Evolutionary conservation across 2,329 filamentous ascomycete genomes (phyloP), one percentile per base, ranked within the genome.

Genomic region (Alternaria brassicicola): DNA sequence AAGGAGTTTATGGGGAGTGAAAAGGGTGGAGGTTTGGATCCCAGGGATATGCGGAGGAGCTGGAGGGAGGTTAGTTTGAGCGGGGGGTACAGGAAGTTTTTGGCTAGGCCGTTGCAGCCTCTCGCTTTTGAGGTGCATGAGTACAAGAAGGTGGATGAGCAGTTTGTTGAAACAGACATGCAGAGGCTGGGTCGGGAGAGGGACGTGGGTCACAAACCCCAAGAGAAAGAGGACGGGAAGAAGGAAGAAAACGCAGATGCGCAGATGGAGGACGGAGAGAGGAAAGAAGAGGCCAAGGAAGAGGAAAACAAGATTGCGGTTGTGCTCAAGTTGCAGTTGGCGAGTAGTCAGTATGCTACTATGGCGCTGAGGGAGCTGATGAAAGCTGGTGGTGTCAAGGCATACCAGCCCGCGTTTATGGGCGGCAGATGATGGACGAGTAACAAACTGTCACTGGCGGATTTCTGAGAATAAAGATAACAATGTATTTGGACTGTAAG

Each of bases 61-160:
- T 92, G 93, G 79, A 90, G 89, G 72, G 95, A 98, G 69, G 89
- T 95, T 72, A 96, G 91, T 75, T 83, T 99, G 1, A 91, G 90
- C 47, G 96, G 95, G 2, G 87, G 89, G 25, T 99, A 99, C 78
- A 87, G 95, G 62, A 95, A 94, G 77, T 74, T 97, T 26, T 85
- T 98, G 66, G 88, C 91, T 31, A 84, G 85, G 21, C 91, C 93
- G 70, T 84, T 86, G 2, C 78, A 82, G 7, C 79, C 83, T 26
- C 85, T 91, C 7, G 85, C 83, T 10, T 89, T 88, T 56, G 86
- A 91, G 57, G 85, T 97, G 10, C 88, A 85, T 70, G 78, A 82
- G 5, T 98, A 97, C 73, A 72, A 74, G 3, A 84, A 88, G 26
- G 87, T 89, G 30, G 86, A 89, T 31, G 88, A 96, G 78, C 93